These are phyloP conservation scores for Amanita exitialis DNA, from an alignment of 768 basidiomycete genomes.

Conservation along the genomic window DNA sequence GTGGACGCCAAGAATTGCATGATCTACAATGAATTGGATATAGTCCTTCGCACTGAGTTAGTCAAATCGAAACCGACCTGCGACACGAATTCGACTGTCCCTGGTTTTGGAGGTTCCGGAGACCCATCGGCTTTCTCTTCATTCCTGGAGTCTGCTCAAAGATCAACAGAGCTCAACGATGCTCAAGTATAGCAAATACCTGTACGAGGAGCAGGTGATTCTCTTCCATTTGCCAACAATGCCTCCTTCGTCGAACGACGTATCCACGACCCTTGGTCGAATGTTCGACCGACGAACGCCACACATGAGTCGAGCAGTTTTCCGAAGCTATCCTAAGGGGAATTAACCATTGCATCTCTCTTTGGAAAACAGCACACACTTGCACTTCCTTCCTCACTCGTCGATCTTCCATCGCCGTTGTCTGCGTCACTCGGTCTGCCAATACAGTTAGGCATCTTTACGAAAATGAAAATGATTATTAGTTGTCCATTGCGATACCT, in stretches of 20 bases:
- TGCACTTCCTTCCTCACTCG: conserved; percentile 85
- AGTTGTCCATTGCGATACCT: not conserved
- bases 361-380: conserved; percentile 23
- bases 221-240: conserved; percentile 52
- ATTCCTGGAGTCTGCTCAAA: conserved; percentile 27
- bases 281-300: conserved; percentile 58
- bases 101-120: conserved; percentile 16
- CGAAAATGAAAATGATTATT: not conserved
- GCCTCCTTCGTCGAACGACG: conserved; percentile 59
- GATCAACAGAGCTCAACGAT: not conserved
- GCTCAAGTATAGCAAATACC: conserved; percentile 24
- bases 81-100: conserved; percentile 22
- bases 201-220: conserved; percentile 53
- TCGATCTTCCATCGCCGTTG: conserved; percentile 84
- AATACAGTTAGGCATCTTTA: conserved; percentile 66
- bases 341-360: not conserved
- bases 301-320: conserved; percentile 80
- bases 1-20: conserved; percentile 57
- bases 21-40: conserved; percentile 35
- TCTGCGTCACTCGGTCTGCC: conserved; percentile 79
- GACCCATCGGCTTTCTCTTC: conserved; percentile 18
- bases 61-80: not conserved
- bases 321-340: conserved; percentile 62
- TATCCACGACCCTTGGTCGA: conserved; percentile 75
- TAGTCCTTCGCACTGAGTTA: not conserved